Evolutionary conservation across 768 basidiomycete genomes (phyloP).

Genomic region (Candolleomyces aberdarensis): DNA sequence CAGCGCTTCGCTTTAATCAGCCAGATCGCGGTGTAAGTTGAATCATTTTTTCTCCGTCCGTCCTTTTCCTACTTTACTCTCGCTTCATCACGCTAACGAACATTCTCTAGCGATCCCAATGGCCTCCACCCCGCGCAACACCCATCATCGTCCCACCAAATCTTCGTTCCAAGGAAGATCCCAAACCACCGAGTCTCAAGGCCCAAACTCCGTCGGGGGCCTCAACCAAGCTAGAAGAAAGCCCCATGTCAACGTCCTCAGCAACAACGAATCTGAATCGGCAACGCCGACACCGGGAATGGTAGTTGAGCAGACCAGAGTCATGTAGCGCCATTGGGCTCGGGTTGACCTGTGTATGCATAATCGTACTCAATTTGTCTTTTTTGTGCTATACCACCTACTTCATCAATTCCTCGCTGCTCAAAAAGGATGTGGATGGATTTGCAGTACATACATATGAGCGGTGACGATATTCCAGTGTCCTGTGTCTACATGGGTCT

Average conservation of each 20-base stretch:
- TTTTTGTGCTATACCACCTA: no score
- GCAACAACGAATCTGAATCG: slow-evolving; percentile 30
- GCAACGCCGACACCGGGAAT: slow-evolving; percentile 25
- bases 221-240: slow-evolving; percentile 8
- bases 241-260: not conserved
- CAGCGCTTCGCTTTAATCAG: slow-evolving; percentile 85
- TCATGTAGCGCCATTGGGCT: no score
- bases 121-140: slow-evolving; percentile 78
- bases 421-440: no score
- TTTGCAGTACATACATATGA: no score
- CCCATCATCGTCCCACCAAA: slow-evolving; percentile 78
- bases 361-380: no score
- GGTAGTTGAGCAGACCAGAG: no score
- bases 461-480: no score
- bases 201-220: slow-evolving; percentile 12
- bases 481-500: no score
- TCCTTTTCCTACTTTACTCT: not conserved
- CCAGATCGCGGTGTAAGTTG: slow-evolving; percentile 71
- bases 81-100: not conserved
- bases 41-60: no score
- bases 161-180: slow-evolving; percentile 28
- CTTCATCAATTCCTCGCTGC: no score
- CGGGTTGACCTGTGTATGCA: no score
- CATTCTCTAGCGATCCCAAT: slow-evolving; percentile 38
- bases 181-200: not conserved